Evolutionary conservation across 352 stramenopile genomes (phyloP).

Genomic region (Globisporangium nagaii): DNA sequence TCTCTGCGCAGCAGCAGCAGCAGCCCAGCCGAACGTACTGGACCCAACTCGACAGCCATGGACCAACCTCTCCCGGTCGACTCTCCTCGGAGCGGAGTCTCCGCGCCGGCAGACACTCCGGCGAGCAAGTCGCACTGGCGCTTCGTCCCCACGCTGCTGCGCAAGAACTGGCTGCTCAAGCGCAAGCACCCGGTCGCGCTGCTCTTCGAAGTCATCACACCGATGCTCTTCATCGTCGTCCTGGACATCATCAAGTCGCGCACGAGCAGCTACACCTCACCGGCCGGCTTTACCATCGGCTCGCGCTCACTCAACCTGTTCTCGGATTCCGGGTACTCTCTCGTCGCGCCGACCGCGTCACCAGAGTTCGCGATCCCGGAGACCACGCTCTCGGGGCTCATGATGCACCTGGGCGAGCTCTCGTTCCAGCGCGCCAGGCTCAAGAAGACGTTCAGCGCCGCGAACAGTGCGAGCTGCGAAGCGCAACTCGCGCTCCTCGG

Average conservation of each 20-base stretch:
- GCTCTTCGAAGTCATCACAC: conserved; percentile 54
- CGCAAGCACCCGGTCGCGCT: conserved; percentile 41
- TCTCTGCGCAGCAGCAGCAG: not conserved
- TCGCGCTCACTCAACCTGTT: conserved; percentile 40
- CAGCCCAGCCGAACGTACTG: not conserved
- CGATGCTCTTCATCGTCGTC: conserved; percentile 51
- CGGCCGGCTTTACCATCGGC: conserved; percentile 27
- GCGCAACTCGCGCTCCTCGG: conserved; percentile 3
- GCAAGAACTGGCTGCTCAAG: conserved; percentile 83
- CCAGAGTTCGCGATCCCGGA: conserved; percentile 42
- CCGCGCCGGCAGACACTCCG: not conserved
- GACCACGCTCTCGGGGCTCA: conserved; percentile 50
- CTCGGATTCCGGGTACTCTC: conserved; percentile 19
- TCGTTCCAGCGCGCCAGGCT: conserved; percentile 25
- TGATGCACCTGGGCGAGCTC: conserved; percentile 38
- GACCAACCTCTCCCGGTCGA: conserved; percentile 4
- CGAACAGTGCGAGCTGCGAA: not conserved
- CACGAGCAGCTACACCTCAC: conserved; percentile 25
- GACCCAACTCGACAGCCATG: too few species aligned
- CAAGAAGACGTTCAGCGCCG: conserved; percentile 4
- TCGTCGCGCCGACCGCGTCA: conserved; percentile 24
- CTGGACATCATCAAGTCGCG: conserved; percentile 48
- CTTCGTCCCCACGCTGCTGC: conserved; percentile 52
- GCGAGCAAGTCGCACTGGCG: conserved; percentile 21
- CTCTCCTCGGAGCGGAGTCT: conserved; percentile 1